phyloP scores from a whole-genome alignment of 306 rosid genomes.

The Rosa lucieae region DNA sequence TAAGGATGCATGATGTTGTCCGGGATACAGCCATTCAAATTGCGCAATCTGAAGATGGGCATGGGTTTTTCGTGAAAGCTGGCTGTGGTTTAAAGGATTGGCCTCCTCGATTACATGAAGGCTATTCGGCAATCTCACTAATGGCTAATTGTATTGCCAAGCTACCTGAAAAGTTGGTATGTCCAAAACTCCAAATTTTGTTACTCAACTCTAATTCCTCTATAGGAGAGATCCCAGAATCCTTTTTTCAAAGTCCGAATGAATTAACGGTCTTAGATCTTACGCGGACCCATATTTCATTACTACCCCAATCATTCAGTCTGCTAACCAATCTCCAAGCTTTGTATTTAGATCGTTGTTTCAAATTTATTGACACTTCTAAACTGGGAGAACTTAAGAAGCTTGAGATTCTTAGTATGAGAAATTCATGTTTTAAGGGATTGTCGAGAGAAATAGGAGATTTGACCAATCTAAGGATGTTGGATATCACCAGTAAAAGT shows the following conservation, averaged over 20 bases:
- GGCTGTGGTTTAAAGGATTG: not conserved
- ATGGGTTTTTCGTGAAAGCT: not conserved
- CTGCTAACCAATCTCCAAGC: not conserved
- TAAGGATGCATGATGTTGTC: conserved; percentile 13
- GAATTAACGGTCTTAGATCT: not conserved
- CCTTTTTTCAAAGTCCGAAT: not conserved
- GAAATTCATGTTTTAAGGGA: not conserved
- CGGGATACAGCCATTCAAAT: not conserved
- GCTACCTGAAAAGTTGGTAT: not conserved
- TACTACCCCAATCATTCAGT: not conserved
- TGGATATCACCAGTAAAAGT: not conserved
- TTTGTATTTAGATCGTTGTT: not conserved
- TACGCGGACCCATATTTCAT: not conserved
- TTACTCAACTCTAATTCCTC: rapidly evolving
- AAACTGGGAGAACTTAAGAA: not conserved
- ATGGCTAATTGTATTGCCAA: not conserved
- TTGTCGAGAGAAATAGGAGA: not conserved
- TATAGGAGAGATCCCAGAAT: not conserved
- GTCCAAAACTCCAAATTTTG: not conserved
- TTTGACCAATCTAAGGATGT: not conserved
- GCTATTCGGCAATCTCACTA: not conserved
- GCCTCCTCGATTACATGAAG: not conserved
- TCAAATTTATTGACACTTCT: not conserved
- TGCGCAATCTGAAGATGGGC: not conserved
- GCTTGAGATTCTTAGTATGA: not conserved